Evolutionary conservation across 164 flowering plant species (phyloP).

Genomic region (Stephania cephalantha): DNA sequence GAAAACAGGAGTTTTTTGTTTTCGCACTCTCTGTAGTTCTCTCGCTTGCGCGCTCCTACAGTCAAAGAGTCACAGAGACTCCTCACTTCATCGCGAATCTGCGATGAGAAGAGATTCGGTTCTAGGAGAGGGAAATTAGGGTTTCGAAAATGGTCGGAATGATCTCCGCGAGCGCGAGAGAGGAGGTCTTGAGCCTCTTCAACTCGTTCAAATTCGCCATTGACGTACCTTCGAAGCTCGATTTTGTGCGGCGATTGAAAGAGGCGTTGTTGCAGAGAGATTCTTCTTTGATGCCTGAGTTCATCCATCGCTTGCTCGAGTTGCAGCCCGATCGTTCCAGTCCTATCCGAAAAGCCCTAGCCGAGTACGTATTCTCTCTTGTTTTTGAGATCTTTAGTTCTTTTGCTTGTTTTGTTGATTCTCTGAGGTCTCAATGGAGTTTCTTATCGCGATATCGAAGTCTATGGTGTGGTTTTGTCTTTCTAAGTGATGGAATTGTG

Average conservation of each 20-base stretch:
- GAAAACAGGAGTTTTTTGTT: too few relatives aligned
- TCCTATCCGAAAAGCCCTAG: slow-evolving; percentile 63
- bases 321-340: slow-evolving; percentile 50
- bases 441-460: not conserved
- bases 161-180: slow-evolving; percentile 33
- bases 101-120: not conserved
- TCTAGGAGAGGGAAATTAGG: slow-evolving; percentile 19
- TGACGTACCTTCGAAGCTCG: slow-evolving; percentile 57
- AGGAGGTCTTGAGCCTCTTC: slow-evolving; percentile 38
- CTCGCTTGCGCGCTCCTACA: not conserved
- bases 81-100: not conserved
- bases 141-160: slow-evolving; percentile 52
- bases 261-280: slow-evolving; percentile 32
- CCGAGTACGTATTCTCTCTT: slow-evolving; percentile 38
- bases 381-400: not conserved
- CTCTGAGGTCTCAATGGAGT: not conserved
- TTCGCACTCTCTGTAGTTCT: not conserved
- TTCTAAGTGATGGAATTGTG: too few relatives aligned
- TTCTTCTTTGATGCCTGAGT: slow-evolving; percentile 36
- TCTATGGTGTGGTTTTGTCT: not conserved
- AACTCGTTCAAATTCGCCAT: slow-evolving; percentile 38
- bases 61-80: not conserved
- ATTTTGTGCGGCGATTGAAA: slow-evolving; percentile 38
- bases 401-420: not conserved
- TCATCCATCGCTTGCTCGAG: slow-evolving; percentile 52